Base-by-base conservation (phyloP, 352 stramenopile species). In the Elongisporangium senticosum region DNA sequence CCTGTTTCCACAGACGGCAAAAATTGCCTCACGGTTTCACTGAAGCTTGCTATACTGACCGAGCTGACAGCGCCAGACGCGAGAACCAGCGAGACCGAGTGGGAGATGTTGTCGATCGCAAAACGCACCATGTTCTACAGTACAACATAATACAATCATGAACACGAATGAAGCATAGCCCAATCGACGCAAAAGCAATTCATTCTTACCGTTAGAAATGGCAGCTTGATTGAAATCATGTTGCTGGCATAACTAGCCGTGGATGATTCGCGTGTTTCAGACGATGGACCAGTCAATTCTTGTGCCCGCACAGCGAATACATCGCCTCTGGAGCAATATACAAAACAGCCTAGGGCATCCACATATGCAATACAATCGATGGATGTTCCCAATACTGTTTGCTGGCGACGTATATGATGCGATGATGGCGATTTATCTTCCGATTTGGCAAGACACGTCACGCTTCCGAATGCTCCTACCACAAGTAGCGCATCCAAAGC, bases 101-200 rank as follows among this genome's bases (percentile, higher is more conserved):
- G 39, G 7, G 50, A 43, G 23, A 51, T 23, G 39, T 49, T 49
- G 58, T 77, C 59, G 3, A 56, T 56, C 43, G 52, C 60, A 48
- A 85, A 53, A 8, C 62, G 63, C 11, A 75, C 24, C 15, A 81
- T 55, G 5, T 67, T 67, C 75, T 85, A 26, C 15, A 43, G 23
- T 22, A 8, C 54, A 39, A 51, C 33, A 57, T 5, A 33, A 51
- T 28, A 4, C 7, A 68, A 7, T 17, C 21, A 51, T 7, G 21
- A 54, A 15, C 47, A 59, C 8, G 8, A 49, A 51, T 7, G 15
- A 20, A 47, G 49, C n/a, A 33, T 40, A 49, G 22, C 21, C 21
- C 15, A 21, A 21, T 24, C 47, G 17, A 14, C 3, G 11, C 6
- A 23, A 19, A 0, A 13, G 7, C 11, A 14, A 43, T 5, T 37